Evolutionary conservation across 345 rosid genomes (phyloP).

Genomic region (Isatis tinctoria): DNA sequence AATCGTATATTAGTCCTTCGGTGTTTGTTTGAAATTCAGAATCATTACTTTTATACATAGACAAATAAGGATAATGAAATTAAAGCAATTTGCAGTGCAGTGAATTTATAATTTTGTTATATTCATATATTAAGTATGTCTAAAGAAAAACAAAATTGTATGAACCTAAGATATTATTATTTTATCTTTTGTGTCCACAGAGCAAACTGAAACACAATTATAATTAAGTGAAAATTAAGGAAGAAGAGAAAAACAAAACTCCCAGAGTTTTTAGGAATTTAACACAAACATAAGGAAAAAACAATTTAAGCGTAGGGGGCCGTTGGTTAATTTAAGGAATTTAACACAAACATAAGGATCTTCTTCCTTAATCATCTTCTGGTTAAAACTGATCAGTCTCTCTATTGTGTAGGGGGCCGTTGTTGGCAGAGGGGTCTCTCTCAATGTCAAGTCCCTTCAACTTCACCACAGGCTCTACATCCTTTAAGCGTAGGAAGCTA

Average conservation of each 20-base stretch:
- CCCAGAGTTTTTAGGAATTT: constrained; percentile 10
- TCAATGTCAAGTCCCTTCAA: constrained; percentile 78
- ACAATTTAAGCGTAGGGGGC: no score
- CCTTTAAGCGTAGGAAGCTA: constrained; percentile 83
- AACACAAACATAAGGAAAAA: not conserved
- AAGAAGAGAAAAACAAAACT: not conserved
- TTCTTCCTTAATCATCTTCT: constrained; percentile 4
- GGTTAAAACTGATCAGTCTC: not conserved
- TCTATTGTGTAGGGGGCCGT: constrained; percentile 64
- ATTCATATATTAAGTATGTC: no score
- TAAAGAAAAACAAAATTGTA: no score
- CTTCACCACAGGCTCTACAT: constrained; percentile 85
- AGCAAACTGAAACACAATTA: not conserved
- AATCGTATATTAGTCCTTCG: not conserved
- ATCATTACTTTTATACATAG: not conserved
- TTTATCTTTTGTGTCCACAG: not conserved
- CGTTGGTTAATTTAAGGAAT: no score
- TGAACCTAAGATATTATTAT: not conserved
- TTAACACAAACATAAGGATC: no score
- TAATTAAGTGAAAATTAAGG: constrained; percentile 2
- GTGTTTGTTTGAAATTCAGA: not conserved
- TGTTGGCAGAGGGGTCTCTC: no score
- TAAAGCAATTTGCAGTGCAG: not conserved
- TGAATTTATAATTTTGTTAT: no score
- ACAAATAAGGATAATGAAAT: not conserved